Conservation (phyloP, 23 red algal genomes). For the Rhodosorus marinus region DNA sequence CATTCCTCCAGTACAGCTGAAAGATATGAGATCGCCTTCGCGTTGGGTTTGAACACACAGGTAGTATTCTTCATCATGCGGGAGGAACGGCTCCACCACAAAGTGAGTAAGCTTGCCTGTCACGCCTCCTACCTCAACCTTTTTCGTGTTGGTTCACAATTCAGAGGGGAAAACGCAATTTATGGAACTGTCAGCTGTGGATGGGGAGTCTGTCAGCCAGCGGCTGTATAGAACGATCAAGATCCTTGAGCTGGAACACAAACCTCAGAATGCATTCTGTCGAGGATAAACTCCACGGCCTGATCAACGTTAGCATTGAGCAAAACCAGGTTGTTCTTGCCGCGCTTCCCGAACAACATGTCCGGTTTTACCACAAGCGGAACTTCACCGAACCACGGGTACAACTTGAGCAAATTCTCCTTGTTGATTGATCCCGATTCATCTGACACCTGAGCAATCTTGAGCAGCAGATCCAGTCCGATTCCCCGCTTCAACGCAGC, state of each 20-base stretch:
- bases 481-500: conserved; percentile 20
- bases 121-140: conserved; percentile 60
- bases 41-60: conserved; percentile 71
- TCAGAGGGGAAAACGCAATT: not conserved
- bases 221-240: no score
- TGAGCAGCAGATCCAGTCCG: conserved; percentile 1
- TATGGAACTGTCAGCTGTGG: not conserved
- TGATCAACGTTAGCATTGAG: conserved; percentile 34
- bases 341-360: conserved; percentile 95
- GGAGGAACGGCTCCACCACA: conserved; percentile 76
- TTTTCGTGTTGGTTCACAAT: no score
- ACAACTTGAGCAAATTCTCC: conserved; percentile 32
- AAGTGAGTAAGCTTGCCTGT: conserved; percentile 52
- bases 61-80: conserved; percentile 71
- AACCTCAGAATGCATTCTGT: conserved; percentile 30
- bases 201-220: no score
- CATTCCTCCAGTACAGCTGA: conserved; percentile 76
- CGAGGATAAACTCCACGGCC: conserved; percentile 23
- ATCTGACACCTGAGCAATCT: conserved; percentile 2
- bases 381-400: conserved; percentile 42
- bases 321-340: conserved; percentile 83
- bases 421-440: conserved; percentile 2
- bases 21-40: conserved; percentile 52
- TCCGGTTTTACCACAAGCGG: conserved; percentile 95
- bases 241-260: no score